Conservation (phyloP, 1,284 basidiomycete species). For the Crocinoboletus sp. region DNA sequence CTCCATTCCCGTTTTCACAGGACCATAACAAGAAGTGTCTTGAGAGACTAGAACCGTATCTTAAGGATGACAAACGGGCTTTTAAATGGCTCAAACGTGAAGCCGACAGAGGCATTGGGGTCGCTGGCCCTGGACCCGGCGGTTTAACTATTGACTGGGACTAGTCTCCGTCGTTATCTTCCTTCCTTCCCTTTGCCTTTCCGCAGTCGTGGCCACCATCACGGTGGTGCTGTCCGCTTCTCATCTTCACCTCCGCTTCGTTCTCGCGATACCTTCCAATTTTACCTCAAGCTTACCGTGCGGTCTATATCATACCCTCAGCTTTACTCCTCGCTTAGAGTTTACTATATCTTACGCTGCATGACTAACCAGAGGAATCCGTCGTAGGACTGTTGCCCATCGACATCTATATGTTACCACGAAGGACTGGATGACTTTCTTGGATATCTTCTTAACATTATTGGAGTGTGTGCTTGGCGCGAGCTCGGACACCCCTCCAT, state of each 20-base stretch:
- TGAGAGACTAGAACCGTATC: conserved; percentile 64
- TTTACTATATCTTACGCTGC: conserved; percentile 26
- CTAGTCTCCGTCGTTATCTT: conserved; percentile 29
- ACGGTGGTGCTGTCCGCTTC: neutral
- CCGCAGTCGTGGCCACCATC: conserved; percentile 4
- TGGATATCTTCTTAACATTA: conserved; percentile 26
- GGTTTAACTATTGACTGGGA: conserved; percentile 76
- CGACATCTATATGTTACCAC: conserved; percentile 14
- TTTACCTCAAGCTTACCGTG: conserved; percentile 2
- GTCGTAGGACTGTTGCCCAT: conserved; percentile 20
- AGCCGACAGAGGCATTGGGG: conserved; percentile 63
- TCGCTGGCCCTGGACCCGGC: conserved; percentile 53
- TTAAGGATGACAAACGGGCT: conserved; percentile 79
- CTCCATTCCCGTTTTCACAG: conserved; percentile 31
- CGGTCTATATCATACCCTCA: conserved; percentile 7
- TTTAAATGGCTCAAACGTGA: conserved; percentile 79
- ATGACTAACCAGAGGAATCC: conserved; percentile 23
- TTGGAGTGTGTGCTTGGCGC: conserved; percentile 13
- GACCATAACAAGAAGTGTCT: conserved; percentile 83
- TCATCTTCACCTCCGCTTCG: conserved; percentile 2
- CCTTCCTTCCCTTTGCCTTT: neutral
- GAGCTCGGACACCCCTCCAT: conserved; percentile 3
- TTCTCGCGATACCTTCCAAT: conserved; percentile 20
- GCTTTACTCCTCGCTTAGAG: conserved; percentile 10
- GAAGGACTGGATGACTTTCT: conserved; percentile 21